Percentiles rank a stretch among this genome's conserved stretches.
Evolutionary conservation across 306 rosid genomes (phyloP).

Genomic region (Citrullus amarus): DNA sequence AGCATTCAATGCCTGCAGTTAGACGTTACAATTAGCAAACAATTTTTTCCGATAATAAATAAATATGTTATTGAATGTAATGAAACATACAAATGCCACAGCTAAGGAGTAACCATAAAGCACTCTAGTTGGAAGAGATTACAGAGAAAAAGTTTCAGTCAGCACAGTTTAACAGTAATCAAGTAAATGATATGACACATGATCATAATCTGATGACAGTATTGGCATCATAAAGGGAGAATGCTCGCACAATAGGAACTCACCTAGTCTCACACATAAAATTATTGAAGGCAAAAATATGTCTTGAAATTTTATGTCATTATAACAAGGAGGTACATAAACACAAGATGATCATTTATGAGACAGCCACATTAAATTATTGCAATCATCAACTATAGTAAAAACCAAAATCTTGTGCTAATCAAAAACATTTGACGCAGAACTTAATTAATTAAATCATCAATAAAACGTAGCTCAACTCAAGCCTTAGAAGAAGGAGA

Average conservation of each 20-base stretch:
- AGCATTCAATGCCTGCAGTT: constrained; percentile 77
- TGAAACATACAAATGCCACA: not conserved
- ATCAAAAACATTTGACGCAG: too few relatives aligned
- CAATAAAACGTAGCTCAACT: not conserved
- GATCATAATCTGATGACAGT: not conserved
- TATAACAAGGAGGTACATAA: not conserved
- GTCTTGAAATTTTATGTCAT: not conserved
- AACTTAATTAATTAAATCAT: too few relatives aligned
- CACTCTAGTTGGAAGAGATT: not conserved
- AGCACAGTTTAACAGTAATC: not conserved
- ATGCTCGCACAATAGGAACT: not conserved
- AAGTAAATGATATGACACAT: not conserved
- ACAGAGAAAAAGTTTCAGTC: not conserved
- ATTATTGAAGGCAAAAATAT: not conserved
- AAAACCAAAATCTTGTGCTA: not conserved
- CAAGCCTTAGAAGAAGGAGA: not conserved
- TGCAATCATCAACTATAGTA: not conserved
- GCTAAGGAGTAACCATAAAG: not conserved
- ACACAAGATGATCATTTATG: not conserved
- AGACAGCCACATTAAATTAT: not conserved
- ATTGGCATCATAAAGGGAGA: too few relatives aligned
- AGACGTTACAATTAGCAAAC: not conserved
- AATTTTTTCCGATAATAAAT: not conserved
- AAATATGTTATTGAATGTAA: not conserved
- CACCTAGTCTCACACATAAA: not conserved